Conservation (phyloP, 2,329 filamentous ascomycete genomes). For the Colletotrichum sp. region DNA sequence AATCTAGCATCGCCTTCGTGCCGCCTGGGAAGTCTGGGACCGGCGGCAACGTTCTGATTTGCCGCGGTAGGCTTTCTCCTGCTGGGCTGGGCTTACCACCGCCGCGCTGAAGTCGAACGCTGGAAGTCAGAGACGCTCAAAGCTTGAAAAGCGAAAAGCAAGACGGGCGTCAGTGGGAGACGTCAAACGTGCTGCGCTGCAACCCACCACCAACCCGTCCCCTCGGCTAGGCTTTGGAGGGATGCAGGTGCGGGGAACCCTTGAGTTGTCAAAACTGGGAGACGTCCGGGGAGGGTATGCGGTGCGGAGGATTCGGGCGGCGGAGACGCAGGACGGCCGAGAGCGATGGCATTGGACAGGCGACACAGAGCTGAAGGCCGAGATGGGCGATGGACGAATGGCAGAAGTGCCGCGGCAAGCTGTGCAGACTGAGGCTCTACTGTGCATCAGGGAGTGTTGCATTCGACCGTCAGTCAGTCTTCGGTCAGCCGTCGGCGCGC, state of each 20-base stretch:
- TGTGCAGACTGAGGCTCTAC: background rate
- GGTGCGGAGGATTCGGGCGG: background rate
- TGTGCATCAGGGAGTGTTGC: background rate
- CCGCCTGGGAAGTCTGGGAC: background rate
- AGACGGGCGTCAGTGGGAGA: background rate
- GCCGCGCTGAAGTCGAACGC: background rate
- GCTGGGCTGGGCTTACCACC: background rate
- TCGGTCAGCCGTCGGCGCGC: background rate
- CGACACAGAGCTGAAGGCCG: background rate
- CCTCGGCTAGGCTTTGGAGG: background rate
- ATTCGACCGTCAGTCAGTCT: background rate
- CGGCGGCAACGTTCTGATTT: background rate
- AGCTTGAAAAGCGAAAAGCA: background rate
- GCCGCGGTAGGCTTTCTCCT: background rate
- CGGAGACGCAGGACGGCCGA: background rate
- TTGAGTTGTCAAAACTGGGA: background rate
- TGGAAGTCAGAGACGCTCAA: background rate
- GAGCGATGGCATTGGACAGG: background rate
- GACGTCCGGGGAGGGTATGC: background rate
- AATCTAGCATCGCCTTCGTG: background rate
- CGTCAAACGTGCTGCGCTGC: slow-evolving; percentile 4
- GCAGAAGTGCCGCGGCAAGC: background rate
- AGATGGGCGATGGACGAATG: background rate
- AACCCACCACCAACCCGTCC: background rate
- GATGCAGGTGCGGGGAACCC: slow-evolving; percentile 17